Base-by-base conservation (phyloP, 306 rosid species). In the Medicago arabica region DNA sequence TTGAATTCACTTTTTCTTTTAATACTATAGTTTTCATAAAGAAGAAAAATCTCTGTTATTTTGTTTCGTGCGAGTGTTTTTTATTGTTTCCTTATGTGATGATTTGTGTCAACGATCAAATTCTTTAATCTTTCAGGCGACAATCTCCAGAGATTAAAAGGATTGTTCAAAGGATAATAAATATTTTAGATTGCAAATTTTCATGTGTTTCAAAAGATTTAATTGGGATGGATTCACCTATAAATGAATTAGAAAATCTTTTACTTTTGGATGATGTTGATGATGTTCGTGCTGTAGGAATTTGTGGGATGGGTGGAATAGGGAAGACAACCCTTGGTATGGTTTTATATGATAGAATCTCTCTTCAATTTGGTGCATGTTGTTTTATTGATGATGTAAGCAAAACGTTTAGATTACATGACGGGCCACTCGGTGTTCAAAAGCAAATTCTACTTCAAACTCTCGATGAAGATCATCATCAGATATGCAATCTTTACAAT, bases 261-360 rank as follows among this genome's bases (percentile, higher is more conserved):
- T 4, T 82, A 5, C 1, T 8, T 44, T 16, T 69, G 31, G 15
- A 8, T 6, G 28, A 53, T 0, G 9, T 38, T 64, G 47, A 78
- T 55, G 25, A 53, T 62, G 75, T 75, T 75, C 59, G 75, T 2
- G 69, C 13, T 5, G 4, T 58, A 0, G 86, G 83, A 7, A 63
- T 83, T 57, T 16, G 43, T 60, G 83, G 81, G 1, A 75, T 78
- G 75, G 67, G 81, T 3, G 81, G 83, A 16, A 71, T 79, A 69
- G 83, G 81, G 41, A 83, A 83, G 39, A 25, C 75, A 0, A 70
- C 83, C 14, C 51, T 75, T 68, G 67, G 41, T 8, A 25, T 2
- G 2, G 7, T 15, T 9, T 31, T 82, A 0, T 77, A 65, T 49
- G 21, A 10, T 0, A 51, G 0, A 53, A 40, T 58, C 40, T 72